These are phyloP conservation scores for Quercus cerris DNA, from an alignment of 306 rosid species.

Conservation along the genomic window DNA sequence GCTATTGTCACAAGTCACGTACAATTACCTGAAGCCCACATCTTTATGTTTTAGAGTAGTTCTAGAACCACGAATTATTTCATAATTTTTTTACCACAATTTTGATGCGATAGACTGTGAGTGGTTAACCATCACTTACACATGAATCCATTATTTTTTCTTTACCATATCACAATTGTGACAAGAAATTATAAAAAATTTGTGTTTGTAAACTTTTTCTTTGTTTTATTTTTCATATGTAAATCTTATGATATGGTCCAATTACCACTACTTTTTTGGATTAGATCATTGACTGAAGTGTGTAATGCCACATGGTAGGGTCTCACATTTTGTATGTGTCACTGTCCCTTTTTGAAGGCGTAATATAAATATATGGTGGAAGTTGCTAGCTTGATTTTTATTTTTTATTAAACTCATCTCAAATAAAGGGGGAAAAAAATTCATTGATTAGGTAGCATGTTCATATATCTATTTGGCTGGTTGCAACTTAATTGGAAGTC, in stretches of 20 bases:
- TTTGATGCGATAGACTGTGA: rapidly evolving
- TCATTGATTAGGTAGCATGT: too few relatives aligned
- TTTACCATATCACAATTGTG: too few relatives aligned
- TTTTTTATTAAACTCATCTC: not conserved
- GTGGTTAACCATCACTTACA: too few relatives aligned
- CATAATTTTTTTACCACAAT: too few relatives aligned
- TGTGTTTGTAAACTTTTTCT: too few relatives aligned
- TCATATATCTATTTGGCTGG: too few relatives aligned
- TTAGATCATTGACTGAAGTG: not conserved
- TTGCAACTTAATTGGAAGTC: too few relatives aligned
- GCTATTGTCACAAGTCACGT: not conserved
- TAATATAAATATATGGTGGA: too few relatives aligned
- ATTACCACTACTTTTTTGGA: not conserved
- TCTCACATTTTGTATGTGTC: not conserved
- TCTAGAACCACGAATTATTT: too few relatives aligned
- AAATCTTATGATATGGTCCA: not conserved
- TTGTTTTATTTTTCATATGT: not conserved
- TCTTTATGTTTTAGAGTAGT: too few relatives aligned
- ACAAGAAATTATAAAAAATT: too few relatives aligned
- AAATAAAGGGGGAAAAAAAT: not conserved
- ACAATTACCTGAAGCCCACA: not conserved
- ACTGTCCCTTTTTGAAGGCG: not conserved
- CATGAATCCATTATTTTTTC: too few relatives aligned
- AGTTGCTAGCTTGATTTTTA: not conserved
- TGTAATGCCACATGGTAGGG: conserved; percentile 11